A percentile compares a stretch with the other conserved stretches of the same genome.
Evolutionary conservation across 495 filamentous ascomycete genomes (phyloP).

Genomic region (Talaromyces adpressus): DNA sequence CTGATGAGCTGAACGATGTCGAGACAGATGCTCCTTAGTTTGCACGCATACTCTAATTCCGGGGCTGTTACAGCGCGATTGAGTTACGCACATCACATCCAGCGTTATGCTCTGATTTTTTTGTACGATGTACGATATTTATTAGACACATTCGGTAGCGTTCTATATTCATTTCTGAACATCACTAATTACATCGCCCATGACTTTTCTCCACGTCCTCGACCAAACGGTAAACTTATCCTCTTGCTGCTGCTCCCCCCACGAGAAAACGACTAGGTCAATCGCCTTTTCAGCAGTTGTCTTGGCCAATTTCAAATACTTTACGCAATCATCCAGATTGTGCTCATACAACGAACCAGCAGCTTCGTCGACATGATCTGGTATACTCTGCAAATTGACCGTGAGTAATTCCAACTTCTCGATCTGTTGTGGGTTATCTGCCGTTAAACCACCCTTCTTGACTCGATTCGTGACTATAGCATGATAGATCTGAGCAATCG

Average conservation of each 20-base stretch:
- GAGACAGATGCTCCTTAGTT: slow-evolving; percentile 21
- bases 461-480: slow-evolving; percentile 30
- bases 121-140: not conserved
- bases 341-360: slow-evolving; percentile 43
- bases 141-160: not conserved
- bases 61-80: too few relatives aligned
- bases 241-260: slow-evolving; percentile 14
- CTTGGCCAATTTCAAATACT: slow-evolving; percentile 22
- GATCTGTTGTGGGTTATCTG: slow-evolving; percentile 11
- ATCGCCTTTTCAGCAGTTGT: slow-evolving; percentile 24
- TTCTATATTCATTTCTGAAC: not conserved
- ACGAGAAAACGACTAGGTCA: slow-evolving; percentile 19
- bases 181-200: slow-evolving; percentile 28
- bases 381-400: slow-evolving; percentile 27
- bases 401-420: slow-evolving; percentile 26
- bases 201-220: slow-evolving; percentile 41
- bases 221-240: slow-evolving; percentile 45
- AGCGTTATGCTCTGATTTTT: not conserved
- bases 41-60: not conserved
- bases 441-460: slow-evolving; percentile 19
- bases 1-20: slow-evolving; percentile 44
- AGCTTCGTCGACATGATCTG: slow-evolving; percentile 39
- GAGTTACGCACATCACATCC: not conserved
- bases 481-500: slow-evolving; percentile 34
- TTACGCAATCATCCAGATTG: slow-evolving; percentile 20